Conservation (phyloP, 352 stramenopile genomes). For the Globisporangium viniferum region DNA sequence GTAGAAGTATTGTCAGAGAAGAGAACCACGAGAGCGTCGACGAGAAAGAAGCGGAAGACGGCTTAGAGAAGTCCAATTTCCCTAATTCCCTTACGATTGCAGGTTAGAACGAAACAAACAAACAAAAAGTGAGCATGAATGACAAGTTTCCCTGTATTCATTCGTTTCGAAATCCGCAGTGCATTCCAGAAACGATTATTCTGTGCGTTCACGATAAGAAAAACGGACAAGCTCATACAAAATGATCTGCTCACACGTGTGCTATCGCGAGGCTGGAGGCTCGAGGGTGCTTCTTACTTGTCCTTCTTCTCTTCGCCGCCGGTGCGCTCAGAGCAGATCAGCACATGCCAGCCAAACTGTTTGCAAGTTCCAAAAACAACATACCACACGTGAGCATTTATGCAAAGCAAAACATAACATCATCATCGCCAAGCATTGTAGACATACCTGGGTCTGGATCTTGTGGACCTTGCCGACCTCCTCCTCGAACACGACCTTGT, state of each 20-base stretch:
- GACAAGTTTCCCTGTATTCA: neutral
- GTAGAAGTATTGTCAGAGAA: constrained; percentile 14
- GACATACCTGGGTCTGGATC: constrained; percentile 64
- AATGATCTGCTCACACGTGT: neutral
- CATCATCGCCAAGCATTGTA: constrained; percentile 22
- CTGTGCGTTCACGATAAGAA: neutral
- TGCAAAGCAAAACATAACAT: neutral
- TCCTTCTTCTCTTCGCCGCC: constrained; percentile 37
- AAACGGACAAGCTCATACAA: neutral
- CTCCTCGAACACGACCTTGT: constrained; percentile 77
- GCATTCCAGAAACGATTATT: neutral
- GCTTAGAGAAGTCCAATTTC: neutral
- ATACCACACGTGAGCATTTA: neutral
- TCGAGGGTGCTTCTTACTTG: constrained; percentile 4
- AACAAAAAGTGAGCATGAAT: neutral
- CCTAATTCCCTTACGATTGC: too few relatives aligned
- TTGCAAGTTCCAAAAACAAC: constrained; percentile 1
- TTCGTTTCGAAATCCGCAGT: neutral
- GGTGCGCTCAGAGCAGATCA: constrained; percentile 63
- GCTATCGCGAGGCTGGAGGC: neutral
- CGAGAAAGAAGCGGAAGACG: constrained; percentile 47
- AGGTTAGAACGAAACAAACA: too few relatives aligned
- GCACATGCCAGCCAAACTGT: constrained; percentile 76
- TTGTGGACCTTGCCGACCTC: constrained; percentile 65
- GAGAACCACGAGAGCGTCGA: constrained; percentile 23